Evolutionary conservation across 2,329 filamentous ascomycete genomes (phyloP).

Genomic region (Fusarium sp.): DNA sequence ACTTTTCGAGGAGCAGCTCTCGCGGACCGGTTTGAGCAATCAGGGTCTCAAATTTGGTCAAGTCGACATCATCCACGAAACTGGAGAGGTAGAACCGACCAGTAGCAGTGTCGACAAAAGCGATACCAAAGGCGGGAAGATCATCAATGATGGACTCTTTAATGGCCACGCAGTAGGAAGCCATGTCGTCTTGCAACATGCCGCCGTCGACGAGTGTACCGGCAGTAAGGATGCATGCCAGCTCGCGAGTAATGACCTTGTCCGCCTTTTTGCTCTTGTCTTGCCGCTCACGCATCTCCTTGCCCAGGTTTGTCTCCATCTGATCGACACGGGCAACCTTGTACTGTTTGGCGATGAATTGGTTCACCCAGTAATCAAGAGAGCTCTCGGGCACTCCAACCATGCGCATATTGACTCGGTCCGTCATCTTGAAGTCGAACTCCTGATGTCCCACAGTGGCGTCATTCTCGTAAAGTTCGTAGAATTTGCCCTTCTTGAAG

Average conservation of each 20-base stretch:
- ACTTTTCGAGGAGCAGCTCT: conserved; percentile 92
- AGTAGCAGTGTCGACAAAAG: conserved; percentile 95
- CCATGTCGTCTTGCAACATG: conserved; percentile 99
- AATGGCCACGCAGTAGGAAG: conserved; percentile 95
- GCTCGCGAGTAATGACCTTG: conserved; percentile 92
- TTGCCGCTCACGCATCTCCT: conserved; percentile 98
- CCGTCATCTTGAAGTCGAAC: conserved; percentile 97
- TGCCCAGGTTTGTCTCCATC: conserved; percentile 93
- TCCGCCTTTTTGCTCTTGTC: conserved; percentile 81
- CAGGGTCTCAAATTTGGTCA: conserved; percentile 98
- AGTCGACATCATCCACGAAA: conserved; percentile 90
- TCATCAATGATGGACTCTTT: conserved; percentile 84
- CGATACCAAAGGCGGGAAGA: conserved; percentile 87
- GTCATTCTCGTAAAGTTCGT: conserved; percentile 98
- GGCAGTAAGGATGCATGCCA: conserved; percentile 90
- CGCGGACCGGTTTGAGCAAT: conserved; percentile 92
- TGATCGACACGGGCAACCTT: conserved; percentile 98
- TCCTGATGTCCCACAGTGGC: conserved; percentile 96
- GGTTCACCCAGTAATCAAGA: conserved; percentile 96
- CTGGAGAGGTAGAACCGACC: conserved; percentile 95
- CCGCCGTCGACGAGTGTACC: conserved; percentile 95
- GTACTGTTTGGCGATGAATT: conserved; percentile 97
- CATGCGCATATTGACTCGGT: conserved; percentile 99
- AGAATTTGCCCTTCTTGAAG: conserved; percentile 99
- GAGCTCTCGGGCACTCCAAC: conserved; percentile 97